These are phyloP conservation scores for Aspergillus calidoustus DNA, from an alignment of 2,329 filamentous ascomycete species.

Conservation along the genomic window DNA sequence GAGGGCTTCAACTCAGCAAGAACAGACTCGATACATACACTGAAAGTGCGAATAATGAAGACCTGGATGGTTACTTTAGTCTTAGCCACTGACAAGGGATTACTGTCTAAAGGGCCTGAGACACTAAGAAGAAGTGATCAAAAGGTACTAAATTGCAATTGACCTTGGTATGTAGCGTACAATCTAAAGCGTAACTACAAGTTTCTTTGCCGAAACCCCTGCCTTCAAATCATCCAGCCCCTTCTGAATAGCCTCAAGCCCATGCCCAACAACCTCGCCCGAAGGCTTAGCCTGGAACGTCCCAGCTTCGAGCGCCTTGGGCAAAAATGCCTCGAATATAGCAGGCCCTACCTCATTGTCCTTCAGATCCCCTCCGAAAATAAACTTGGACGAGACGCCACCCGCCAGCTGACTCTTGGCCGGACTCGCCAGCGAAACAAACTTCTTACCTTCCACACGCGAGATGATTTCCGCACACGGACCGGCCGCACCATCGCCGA, in stretches of 20 bases:
- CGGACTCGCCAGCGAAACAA: constrained; percentile 21
- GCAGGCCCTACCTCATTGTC: constrained; percentile 33
- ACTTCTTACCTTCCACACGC: constrained; percentile 23
- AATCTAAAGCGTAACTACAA: constrained; percentile 24
- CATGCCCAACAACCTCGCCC: constrained; percentile 26
- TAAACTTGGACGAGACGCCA: constrained; percentile 28
- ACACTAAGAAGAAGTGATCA: too few relatives aligned
- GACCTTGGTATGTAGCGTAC: too few relatives aligned
- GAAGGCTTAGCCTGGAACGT: constrained; percentile 35
- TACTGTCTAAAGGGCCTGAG: too few relatives aligned
- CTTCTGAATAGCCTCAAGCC: constrained; percentile 30
- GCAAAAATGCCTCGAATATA: constrained; percentile 37
- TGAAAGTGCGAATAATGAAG: too few relatives aligned
- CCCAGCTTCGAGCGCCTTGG: constrained; percentile 39
- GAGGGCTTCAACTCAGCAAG: too few relatives aligned
- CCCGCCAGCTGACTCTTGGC: constrained; percentile 10
- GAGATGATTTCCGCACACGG: constrained; percentile 19
- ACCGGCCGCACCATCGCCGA: not conserved
- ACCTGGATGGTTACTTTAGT: too few relatives aligned
- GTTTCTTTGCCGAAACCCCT: constrained; percentile 33
- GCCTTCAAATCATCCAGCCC: constrained; percentile 25
- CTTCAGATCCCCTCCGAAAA: constrained; percentile 28
- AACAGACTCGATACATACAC: too few relatives aligned
- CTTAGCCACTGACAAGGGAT: too few relatives aligned
- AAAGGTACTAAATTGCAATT: too few relatives aligned